These are phyloP conservation scores for Agrocybe pediades DNA, from an alignment of 768 basidiomycete species.

Conservation along the genomic window DNA sequence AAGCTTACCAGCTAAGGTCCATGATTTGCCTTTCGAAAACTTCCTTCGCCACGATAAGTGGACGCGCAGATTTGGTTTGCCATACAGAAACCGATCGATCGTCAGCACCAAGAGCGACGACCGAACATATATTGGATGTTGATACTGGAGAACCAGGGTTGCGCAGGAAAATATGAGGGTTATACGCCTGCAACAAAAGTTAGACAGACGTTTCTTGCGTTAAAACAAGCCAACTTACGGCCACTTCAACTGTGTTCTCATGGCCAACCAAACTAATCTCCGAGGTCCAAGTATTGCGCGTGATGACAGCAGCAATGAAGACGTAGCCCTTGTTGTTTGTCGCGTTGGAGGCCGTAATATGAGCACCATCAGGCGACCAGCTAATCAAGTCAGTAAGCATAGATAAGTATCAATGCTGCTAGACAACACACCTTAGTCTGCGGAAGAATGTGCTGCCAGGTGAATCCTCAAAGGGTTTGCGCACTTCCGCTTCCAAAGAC, in stretches of 20 bases:
- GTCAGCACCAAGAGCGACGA: conserved; percentile 92
- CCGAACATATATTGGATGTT: conserved; percentile 86
- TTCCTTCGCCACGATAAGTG: conserved; percentile 90
- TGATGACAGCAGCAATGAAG: conserved; percentile 96
- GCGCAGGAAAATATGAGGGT: conserved; percentile 91
- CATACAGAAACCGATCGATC: conserved; percentile 94
- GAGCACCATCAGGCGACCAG: conserved; percentile 99
- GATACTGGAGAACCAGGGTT: conserved; percentile 66
- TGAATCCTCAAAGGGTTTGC: conserved; percentile 90
- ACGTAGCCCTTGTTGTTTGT: conserved; percentile 96
- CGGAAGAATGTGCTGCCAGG: conserved; percentile 95
- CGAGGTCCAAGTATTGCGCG: conserved; percentile 84
- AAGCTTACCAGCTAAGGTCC: conserved; percentile 88
- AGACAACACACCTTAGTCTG: conserved; percentile 72
- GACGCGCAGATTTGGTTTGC: conserved; percentile 91
- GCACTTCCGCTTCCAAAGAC: conserved; percentile 81
- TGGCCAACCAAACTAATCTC: conserved; percentile 96
- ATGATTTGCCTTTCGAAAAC: conserved; percentile 94
- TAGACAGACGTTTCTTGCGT: background rate
- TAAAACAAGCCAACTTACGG: conserved; percentile 51
- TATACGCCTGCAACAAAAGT: conserved; percentile 64
- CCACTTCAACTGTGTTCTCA: conserved; percentile 95
- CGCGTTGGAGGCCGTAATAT: conserved; percentile 96
- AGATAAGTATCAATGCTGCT: background rate
- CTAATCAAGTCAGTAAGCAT: conserved; percentile 37